A percentile compares a stretch with the other conserved stretches of the same genome.
Evolutionary conservation across 2,329 filamentous ascomycete species (phyloP).

Genomic region (Arthrobotrys pseudoclavata): DNA sequence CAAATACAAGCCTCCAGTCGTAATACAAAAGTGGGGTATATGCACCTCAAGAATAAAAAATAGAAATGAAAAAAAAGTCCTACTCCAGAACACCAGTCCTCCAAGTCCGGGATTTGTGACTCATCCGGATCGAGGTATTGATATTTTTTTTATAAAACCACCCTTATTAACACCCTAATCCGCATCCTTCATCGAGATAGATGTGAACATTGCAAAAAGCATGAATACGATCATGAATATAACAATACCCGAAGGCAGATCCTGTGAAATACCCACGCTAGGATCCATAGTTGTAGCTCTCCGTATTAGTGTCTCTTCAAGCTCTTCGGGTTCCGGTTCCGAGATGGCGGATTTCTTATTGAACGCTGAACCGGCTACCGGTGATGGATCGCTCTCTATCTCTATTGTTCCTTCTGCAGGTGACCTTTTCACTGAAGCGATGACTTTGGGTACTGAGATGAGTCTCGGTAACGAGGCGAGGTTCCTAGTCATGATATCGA

Average conservation of each 20-base stretch:
- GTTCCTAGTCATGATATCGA: slow-evolving; percentile 28
- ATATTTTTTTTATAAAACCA: background rate
- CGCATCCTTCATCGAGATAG: slow-evolving; percentile 54
- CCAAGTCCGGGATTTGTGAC: slow-evolving; percentile 16
- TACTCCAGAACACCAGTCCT: slow-evolving; percentile 41
- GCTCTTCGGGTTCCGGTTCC: slow-evolving; percentile 29
- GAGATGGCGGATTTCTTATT: slow-evolving; percentile 44
- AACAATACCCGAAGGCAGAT: slow-evolving; percentile 45
- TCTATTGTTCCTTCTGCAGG: slow-evolving; percentile 11
- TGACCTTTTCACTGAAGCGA: slow-evolving; percentile 19
- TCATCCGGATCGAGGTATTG: slow-evolving; percentile 10
- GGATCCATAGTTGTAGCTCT: slow-evolving; percentile 35
- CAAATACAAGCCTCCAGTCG: slow-evolving; percentile 39
- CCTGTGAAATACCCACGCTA: slow-evolving; percentile 49
- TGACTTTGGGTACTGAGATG: slow-evolving; percentile 28
- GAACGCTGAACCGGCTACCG: slow-evolving; percentile 47
- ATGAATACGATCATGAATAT: slow-evolving; percentile 58
- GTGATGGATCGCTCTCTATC: slow-evolving; percentile 34
- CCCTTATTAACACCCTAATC: slow-evolving; percentile 22
- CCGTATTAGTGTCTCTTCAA: slow-evolving; percentile 24
- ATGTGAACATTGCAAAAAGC: slow-evolving; percentile 57
- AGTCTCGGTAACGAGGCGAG: slow-evolving; percentile 14
- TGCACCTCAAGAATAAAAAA: slow-evolving; percentile 3
- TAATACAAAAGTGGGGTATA: slow-evolving; percentile 27
- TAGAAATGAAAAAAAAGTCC: slow-evolving; percentile 30